A percentile compares a stretch with the other conserved stretches of the same genome.
phyloP scores from a whole-genome alignment of 2,329 filamentous ascomycete species.

The Diaporthe batatas region DNA sequence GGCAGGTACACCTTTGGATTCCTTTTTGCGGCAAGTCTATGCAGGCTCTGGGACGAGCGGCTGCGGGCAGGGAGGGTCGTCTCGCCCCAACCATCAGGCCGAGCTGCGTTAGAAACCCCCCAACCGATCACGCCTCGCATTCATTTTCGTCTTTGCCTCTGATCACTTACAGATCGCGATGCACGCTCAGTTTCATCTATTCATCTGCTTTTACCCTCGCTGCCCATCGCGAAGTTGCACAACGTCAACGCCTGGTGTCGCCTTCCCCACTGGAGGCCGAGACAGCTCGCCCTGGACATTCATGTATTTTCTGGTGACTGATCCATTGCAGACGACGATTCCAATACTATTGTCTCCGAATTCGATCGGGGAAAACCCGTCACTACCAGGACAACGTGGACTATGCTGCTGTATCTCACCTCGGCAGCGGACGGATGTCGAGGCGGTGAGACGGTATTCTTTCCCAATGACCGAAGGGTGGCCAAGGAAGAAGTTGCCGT shows the following conservation, averaged over 20 bases:
- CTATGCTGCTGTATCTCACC: constrained; percentile 87
- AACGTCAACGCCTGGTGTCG: neutral
- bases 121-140: constrained; percentile 16
- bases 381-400: constrained; percentile 86
- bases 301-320: constrained; percentile 39
- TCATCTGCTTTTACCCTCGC: neutral
- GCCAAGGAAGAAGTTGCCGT: constrained; percentile 77
- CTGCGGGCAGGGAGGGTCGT: constrained; percentile 1
- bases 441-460: constrained; percentile 94
- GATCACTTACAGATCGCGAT: neutral
- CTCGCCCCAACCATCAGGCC: constrained; percentile 22
- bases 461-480: constrained; percentile 74
- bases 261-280: constrained; percentile 16
- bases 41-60: constrained; percentile 28
- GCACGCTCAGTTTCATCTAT: neutral
- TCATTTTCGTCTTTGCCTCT: constrained; percentile 9
- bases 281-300: constrained; percentile 11
- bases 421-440: constrained; percentile 79
- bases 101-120: constrained; percentile 26
- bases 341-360: constrained; percentile 76
- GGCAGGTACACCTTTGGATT: constrained; percentile 17
- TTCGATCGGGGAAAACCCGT: constrained; percentile 54
- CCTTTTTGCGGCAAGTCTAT: constrained; percentile 3
- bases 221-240: neutral
- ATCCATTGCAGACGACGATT: constrained; percentile 81